Evolutionary conservation across 202 grass and related monocot genomes (phyloP), one percentile per base, ranked within the genome.

Genomic region (Setaria italica): DNA sequence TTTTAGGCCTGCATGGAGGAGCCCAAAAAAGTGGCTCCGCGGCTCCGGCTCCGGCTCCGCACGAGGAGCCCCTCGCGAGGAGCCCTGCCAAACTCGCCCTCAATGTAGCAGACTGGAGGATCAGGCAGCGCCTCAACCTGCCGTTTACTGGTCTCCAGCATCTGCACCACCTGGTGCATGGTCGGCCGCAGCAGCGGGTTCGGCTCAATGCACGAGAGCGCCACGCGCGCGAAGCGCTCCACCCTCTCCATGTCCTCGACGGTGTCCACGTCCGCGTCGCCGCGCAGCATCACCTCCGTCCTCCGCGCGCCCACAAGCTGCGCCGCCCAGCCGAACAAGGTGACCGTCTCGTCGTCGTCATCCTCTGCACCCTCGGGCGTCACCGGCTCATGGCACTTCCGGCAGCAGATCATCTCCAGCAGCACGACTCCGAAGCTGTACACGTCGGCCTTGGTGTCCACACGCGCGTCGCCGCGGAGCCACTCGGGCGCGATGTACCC

Each of bases 401-500:
- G 76, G 70, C 88, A 89, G 49, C 88, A 87, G n/a, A 90, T 79
- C 19, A 58, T 58, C 55, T 58, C 55, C 19, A 58, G 19, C 19
- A 58, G 20, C 55, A 58, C 55, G 2, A 58, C 55, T 2, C 55
- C 55, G 20, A 58, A 58, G 17, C 55, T 58, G 55, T 58, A 21
- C 55, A 10, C 55, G 7, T 58, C 85, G 2, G 80, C 79, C 72
- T 81, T 95, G 8, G 90, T 80, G 57, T 91, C 89, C 32, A 95
- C 32, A 29, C 62, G 70, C 0, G 57, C 19, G 0, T 81, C 78
- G 50, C 53, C 65, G 12, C 62, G 89, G 67, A 95, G 69, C 93
- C 86, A 95, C 80, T 95, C 88, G 0, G 86, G 88, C 2, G 88
- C 90, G 6, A 92, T 85, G 76, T 92, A 95, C 0, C 88, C 93